These are phyloP conservation scores for Monosporascus sp. DNA, from an alignment of 2,329 filamentous ascomycete species.

Conservation along the genomic window DNA sequence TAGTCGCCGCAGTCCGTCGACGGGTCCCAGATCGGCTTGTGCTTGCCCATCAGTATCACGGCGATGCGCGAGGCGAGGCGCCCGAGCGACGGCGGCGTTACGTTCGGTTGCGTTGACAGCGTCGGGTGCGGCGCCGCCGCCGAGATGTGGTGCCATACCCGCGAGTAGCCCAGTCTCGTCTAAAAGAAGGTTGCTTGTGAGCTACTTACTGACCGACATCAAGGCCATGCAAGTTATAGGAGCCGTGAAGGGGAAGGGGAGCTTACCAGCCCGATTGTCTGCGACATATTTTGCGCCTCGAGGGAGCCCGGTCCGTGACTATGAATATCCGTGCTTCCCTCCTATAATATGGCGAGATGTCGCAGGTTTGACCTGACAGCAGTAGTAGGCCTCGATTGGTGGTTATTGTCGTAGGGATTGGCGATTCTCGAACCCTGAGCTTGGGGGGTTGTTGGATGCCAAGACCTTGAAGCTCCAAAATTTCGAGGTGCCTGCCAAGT, in stretches of 20 bases:
- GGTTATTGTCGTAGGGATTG: not conserved
- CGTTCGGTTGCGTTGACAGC: constrained; percentile 51
- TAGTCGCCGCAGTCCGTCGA: constrained; percentile 99
- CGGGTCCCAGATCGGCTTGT: constrained; percentile 97
- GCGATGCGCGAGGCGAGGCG: constrained; percentile 87
- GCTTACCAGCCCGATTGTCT: constrained; percentile 70
- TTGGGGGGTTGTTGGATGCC: constrained; percentile 3
- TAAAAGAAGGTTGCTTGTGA: constrained; percentile 31
- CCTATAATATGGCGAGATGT: constrained; percentile 12
- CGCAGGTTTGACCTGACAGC: not conserved
- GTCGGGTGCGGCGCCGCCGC: constrained; percentile 62
- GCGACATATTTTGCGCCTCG: constrained; percentile 59
- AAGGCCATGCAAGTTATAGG: constrained; percentile 1
- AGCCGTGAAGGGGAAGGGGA: constrained; percentile 11
- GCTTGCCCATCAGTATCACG: constrained; percentile 89
- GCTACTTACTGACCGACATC: not conserved
- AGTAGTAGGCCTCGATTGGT: not conserved
- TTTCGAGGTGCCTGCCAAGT: not conserved
- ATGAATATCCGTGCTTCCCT: constrained; percentile 23
- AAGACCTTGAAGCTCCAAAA: not conserved
- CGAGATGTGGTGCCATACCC: constrained; percentile 86
- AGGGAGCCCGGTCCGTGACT: constrained; percentile 15
- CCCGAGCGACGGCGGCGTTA: constrained; percentile 75
- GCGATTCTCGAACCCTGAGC: constrained; percentile 3
- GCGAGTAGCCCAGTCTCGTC: constrained; percentile 94